A percentile compares a stretch with the other conserved stretches of the same genome.
phyloP scores from a whole-genome alignment of 306 rosid species.

The Dryas octopetala region DNA sequence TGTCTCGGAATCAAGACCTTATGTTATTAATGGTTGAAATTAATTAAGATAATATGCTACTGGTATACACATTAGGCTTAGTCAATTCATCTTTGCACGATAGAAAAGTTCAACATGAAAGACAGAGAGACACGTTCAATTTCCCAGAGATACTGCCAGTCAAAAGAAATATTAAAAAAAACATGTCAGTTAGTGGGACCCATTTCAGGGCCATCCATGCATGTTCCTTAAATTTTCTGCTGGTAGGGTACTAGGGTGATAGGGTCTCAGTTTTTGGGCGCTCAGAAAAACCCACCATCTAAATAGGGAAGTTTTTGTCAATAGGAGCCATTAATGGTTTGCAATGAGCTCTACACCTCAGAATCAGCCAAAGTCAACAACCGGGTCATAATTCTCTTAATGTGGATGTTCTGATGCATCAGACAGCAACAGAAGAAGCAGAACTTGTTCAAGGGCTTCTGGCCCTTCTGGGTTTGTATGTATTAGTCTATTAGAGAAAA shows the following conservation, averaged over 20 bases:
- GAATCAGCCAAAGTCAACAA: neutral
- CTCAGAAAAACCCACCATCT: constrained; percentile 32
- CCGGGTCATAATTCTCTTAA: neutral
- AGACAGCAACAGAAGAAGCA: constrained; percentile 7
- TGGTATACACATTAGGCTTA: too few species aligned
- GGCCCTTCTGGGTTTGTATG: constrained; percentile 4
- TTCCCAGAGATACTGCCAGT: neutral
- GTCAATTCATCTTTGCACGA: too few species aligned
- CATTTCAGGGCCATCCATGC: constrained; percentile 32
- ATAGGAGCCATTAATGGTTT: constrained; percentile 29
- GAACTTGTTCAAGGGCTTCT: constrained; percentile 12
- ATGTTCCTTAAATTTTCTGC: constrained; percentile 33
- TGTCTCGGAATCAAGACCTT: too few species aligned
- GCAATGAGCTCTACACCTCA: constrained; percentile 20
- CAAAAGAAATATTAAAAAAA: constrained; percentile 8
- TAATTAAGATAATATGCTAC: too few species aligned
- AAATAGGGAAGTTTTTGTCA: neutral
- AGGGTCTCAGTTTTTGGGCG: constrained; percentile 29
- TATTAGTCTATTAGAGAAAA: constrained; percentile 13
- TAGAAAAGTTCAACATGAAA: constrained; percentile 7
- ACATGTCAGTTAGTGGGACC: constrained; percentile 41
- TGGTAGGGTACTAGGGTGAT: neutral
- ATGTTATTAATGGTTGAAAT: too few species aligned
- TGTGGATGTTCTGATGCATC: constrained; percentile 1
- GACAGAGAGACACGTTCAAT: constrained; percentile 4